Evolutionary conservation across 768 basidiomycete species (phyloP).

Genomic region (Roridomyces roridus): DNA sequence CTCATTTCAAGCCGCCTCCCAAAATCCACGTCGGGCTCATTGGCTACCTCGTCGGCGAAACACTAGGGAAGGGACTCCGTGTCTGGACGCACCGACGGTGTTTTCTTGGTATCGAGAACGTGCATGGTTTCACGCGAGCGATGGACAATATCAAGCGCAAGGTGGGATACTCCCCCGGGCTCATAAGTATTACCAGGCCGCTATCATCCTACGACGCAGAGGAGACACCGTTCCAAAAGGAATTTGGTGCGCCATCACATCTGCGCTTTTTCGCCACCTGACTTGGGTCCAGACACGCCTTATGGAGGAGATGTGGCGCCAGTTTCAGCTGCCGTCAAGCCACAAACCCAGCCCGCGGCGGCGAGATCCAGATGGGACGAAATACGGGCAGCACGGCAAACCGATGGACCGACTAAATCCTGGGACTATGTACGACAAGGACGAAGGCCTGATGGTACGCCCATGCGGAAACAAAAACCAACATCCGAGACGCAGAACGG

Average conservation of each 20-base stretch:
- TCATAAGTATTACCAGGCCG: background rate
- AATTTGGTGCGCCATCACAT: slow-evolving; percentile 3
- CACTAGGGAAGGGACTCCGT: background rate
- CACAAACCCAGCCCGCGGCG: background rate
- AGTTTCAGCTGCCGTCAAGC: background rate
- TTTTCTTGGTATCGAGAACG: slow-evolving; percentile 11
- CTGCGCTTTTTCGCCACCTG: background rate
- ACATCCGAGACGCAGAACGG: background rate
- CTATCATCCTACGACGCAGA: background rate
- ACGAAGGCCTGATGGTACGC: slow-evolving; percentile 14
- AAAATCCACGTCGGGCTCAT: background rate
- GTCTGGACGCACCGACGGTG: background rate
- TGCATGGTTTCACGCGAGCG: slow-evolving; percentile 20
- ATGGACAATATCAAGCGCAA: slow-evolving; percentile 22
- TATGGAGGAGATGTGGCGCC: background rate
- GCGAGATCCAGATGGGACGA: slow-evolving; percentile 24
- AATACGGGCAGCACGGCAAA: slow-evolving; percentile 18
- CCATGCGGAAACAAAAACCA: background rate
- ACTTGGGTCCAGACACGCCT: slow-evolving; percentile 10
- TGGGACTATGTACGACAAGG: slow-evolving; percentile 25
- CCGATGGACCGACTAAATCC: slow-evolving; percentile 5
- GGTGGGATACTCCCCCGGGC: slow-evolving; percentile 10
- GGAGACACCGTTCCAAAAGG: slow-evolving; percentile 3
- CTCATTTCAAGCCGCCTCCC: background rate
- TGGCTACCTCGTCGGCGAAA: background rate